phyloP scores from a whole-genome alignment of 148 eudicot genomes.

The Vaccinium vitisidaea region DNA sequence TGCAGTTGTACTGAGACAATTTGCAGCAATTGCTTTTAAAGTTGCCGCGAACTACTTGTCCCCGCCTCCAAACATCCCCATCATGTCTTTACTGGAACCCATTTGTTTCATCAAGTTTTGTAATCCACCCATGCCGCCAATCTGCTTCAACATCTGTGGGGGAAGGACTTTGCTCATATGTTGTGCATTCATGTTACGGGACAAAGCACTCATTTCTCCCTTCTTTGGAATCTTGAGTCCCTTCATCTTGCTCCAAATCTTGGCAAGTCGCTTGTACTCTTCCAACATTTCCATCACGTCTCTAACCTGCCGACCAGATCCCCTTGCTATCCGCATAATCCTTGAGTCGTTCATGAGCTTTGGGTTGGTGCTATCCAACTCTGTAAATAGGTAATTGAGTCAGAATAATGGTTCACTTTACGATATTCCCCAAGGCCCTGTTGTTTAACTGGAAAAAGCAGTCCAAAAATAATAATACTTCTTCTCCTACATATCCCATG shows the following conservation, averaged over 20 bases:
- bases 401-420: neutral
- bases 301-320: conserved; percentile 65
- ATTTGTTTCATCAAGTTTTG: conserved; percentile 90
- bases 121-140: conserved; percentile 88
- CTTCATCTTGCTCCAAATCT: conserved; percentile 95
- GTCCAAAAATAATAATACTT: neutral
- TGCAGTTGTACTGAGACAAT: neutral
- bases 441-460: neutral
- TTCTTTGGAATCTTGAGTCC: conserved; percentile 91
- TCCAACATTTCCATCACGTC: conserved; percentile 90
- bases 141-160: conserved; percentile 82
- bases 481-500: neutral
- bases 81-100: conserved; percentile 82
- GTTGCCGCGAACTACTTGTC: conserved; percentile 29
- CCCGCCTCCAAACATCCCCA: conserved; percentile 95
- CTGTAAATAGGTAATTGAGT: conserved; percentile 33
- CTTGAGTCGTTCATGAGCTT: conserved; percentile 82
- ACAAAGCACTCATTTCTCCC: conserved; percentile 89
- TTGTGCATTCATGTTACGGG: conserved; percentile 87
- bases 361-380: conserved; percentile 88
- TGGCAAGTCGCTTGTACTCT: conserved; percentile 85
- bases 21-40: neutral
- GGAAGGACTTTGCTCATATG: conserved; percentile 89
- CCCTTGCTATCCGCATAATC: conserved; percentile 91
- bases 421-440: neutral